Percentiles rank a stretch among this genome's conserved stretches.
Conservation (phyloP, 805 yeast species). For the Candida manassasensis region DNA sequence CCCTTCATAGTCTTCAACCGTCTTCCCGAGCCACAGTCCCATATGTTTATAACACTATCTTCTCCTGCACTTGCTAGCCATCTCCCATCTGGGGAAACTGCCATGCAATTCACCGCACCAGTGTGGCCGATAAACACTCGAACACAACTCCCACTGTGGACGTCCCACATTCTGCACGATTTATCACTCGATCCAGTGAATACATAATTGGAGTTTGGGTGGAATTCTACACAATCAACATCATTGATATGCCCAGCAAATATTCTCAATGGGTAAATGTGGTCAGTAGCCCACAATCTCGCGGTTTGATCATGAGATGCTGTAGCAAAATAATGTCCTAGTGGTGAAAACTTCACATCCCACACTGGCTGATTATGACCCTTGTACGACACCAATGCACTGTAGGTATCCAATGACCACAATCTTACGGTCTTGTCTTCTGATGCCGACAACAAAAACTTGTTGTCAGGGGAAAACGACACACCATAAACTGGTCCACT, state of each 20-base stretch:
- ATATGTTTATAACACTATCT: slow-evolving; percentile 79
- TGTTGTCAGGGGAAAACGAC: slow-evolving; percentile 86
- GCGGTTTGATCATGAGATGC: slow-evolving; percentile 98
- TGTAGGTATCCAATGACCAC: slow-evolving; percentile 91
- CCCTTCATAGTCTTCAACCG: slow-evolving; percentile 89
- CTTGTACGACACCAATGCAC: slow-evolving; percentile 87
- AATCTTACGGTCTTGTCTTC: slow-evolving; percentile 90
- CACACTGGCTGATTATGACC: slow-evolving; percentile 97
- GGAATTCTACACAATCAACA: slow-evolving; percentile 92
- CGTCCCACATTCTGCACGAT: slow-evolving; percentile 98
- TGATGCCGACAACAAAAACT: slow-evolving; percentile 72
- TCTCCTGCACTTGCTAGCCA: slow-evolving; percentile 96
- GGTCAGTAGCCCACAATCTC: slow-evolving; percentile 96
- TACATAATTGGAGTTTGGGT: slow-evolving; percentile 92
- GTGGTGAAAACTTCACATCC: slow-evolving; percentile 93
- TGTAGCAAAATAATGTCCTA: slow-evolving; percentile 97
- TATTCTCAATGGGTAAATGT: slow-evolving; percentile 89
- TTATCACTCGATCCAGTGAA: slow-evolving; percentile 95
- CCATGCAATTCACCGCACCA: slow-evolving; percentile 78
- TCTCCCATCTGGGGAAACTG: slow-evolving; percentile 95
- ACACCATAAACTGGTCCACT: slow-evolving; percentile 91
- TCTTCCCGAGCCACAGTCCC: slow-evolving; percentile 94
- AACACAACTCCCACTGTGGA: slow-evolving; percentile 80
- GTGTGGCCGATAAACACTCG: slow-evolving; percentile 90
- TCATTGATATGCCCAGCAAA: slow-evolving; percentile 97